Evolutionary conservation across 1,284 basidiomycete genomes (phyloP), one percentile per base, ranked within the genome.

Genomic region (Papiliotrema fonsecae): DNA sequence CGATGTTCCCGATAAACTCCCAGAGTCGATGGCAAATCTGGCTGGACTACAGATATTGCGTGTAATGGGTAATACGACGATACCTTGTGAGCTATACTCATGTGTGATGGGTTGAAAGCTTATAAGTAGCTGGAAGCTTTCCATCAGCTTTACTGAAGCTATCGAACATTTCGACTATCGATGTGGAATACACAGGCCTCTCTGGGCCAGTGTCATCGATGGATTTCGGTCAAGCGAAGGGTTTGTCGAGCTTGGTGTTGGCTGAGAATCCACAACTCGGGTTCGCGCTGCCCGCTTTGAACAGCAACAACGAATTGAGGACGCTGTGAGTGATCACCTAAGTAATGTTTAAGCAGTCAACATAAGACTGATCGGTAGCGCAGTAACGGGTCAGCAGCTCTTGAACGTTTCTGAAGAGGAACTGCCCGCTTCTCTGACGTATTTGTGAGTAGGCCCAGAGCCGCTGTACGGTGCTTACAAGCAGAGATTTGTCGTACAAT

Each of bases 401-500:
- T 46, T 40, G 14, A 55, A 58, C 34, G 47, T 55, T 32, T 57
- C 45, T 35, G 54, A 26, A 43, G 60, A 36, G 53, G 62, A 45
- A 40, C 54, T 56, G 34, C 69, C 53, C 18, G 50, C 43, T 27
- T 52, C 50, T 2, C 42, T 74, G 27, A 65, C 60, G 3, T 65
- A 66, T 21, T 51, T 73, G 70, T 72, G 39, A 55, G 70, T 55
- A 10, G 14, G 9, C 9, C 10, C 25, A n/a, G n/a, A n/a, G n/a
- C n/a, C n/a, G n/a, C n/a, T n/a, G n/a, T n/a, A n/a, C n/a, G n/a
- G 45, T 28, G 49, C 45, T 57, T 40, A 54, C 40, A 7, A 16
- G 6, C 45, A 69, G 65, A 14, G 70, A 72, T 53, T 45, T 74
- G 7, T 72, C 70, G 9, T 66, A 58, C 52, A 74, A 74, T 49